Evolutionary conservation across 306 rosid species (phyloP).

Genomic region (Castanopsis chinensis): DNA sequence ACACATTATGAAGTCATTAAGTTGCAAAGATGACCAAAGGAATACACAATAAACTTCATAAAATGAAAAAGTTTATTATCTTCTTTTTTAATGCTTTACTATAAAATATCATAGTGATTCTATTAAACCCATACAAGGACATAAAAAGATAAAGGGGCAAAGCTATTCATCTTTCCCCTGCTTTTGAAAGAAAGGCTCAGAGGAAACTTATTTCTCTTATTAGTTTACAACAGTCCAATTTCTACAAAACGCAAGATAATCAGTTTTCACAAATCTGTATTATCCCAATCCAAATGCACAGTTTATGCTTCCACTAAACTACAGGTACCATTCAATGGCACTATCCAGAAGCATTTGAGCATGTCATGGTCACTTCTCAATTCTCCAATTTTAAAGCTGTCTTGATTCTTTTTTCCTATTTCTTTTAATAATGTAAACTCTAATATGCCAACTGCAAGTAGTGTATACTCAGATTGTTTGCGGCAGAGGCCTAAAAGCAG

Average conservation of each 20-base stretch:
- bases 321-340: neutral
- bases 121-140: neutral
- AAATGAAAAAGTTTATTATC: neutral
- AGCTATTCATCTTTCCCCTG: neutral
- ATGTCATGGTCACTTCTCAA: neutral
- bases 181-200: neutral
- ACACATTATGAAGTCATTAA: constrained; percentile 18
- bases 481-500: too few relatives aligned
- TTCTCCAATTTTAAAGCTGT: neutral
- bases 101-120: neutral
- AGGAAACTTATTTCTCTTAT: neutral
- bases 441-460: too few relatives aligned
- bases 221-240: neutral
- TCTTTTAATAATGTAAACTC: too few relatives aligned
- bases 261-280: neutral
- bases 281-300: neutral
- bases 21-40: constrained; percentile 1
- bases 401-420: neutral
- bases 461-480: too few relatives aligned
- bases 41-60: neutral
- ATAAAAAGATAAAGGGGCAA: neutral
- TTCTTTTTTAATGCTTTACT: neutral
- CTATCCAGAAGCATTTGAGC: neutral
- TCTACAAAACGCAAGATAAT: neutral
- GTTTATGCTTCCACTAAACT: neutral